These are phyloP conservation scores for Hirschioporus abietinus DNA, from an alignment of 768 basidiomycete genomes.

Conservation along the genomic window DNA sequence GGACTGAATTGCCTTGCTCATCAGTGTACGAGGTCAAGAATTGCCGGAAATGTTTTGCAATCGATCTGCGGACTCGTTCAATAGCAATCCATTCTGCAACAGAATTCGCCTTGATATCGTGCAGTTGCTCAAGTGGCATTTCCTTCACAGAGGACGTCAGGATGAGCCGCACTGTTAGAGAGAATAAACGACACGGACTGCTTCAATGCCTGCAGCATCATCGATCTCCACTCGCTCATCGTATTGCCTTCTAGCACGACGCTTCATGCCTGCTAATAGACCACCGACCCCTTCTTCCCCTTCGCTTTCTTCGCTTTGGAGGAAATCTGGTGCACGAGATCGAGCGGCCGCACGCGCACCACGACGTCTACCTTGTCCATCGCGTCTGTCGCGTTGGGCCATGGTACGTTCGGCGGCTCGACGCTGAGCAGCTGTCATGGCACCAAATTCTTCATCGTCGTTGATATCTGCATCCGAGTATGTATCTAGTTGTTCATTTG, in stretches of 20 bases:
- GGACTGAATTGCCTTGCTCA: conserved; percentile 85
- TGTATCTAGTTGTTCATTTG: conserved; percentile 73
- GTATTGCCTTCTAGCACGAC: conserved; percentile 83
- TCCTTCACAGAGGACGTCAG: conserved; percentile 47
- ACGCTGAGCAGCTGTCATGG: conserved; percentile 62
- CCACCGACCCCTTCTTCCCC: conserved; percentile 63
- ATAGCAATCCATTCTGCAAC: conserved; percentile 97
- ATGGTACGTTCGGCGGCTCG: conserved; percentile 83
- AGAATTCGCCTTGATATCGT: conserved; percentile 96
- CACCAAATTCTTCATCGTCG: conserved; percentile 69
- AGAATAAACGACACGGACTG: conserved; percentile 43
- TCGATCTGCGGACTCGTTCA: conserved; percentile 84
- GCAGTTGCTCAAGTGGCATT: conserved; percentile 90
- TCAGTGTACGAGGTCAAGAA: conserved; percentile 97
- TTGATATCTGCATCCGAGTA: conserved; percentile 88
- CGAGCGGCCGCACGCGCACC: conserved; percentile 74
- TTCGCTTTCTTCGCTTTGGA: conserved; percentile 77
- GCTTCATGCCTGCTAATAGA: conserved; percentile 67
- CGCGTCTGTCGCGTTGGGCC: conserved; percentile 79
- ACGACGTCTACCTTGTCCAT: conserved; percentile 51
- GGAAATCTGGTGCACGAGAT: conserved; percentile 79
- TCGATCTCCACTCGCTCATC: conserved; percentile 90
- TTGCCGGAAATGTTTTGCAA: conserved; percentile 87
- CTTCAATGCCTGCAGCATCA: conserved; percentile 85
- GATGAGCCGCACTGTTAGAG: conserved; percentile 9